Conservation (phyloP, 1,139 yeast genomes). For the Blastobotrys persicus region DNA sequence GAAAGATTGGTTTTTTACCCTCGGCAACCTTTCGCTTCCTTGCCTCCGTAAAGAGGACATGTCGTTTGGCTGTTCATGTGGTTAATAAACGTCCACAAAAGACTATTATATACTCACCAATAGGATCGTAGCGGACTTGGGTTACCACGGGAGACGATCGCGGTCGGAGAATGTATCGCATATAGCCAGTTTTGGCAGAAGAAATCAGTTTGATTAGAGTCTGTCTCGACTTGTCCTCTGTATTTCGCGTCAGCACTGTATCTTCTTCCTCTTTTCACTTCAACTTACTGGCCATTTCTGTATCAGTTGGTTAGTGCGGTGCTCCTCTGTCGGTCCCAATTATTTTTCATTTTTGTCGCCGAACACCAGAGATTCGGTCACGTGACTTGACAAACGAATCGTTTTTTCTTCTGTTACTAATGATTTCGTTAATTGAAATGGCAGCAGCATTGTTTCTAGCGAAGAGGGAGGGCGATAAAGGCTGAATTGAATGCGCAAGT, state of each 20-base stretch:
- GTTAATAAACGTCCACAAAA: slow-evolving; percentile 5
- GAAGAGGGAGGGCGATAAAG: no score
- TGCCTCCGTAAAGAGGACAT: slow-evolving; percentile 84
- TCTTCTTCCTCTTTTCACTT: background rate
- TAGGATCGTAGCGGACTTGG: slow-evolving; percentile 87
- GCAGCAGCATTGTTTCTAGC: no score
- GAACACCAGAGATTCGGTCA: background rate
- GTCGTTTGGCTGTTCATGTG: slow-evolving; percentile 52
- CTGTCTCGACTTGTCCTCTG: slow-evolving; percentile 28
- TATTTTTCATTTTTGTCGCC: slow-evolving; percentile 5
- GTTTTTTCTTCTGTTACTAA: no score
- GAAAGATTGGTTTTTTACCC: slow-evolving; percentile 37
- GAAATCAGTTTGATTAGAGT: slow-evolving; percentile 69
- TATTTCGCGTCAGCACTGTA: slow-evolving; percentile 4
- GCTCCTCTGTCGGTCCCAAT: background rate
- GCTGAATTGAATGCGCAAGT: no score
- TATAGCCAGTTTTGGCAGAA: slow-evolving; percentile 83
- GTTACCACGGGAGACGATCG: slow-evolving; percentile 76
- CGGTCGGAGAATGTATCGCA: slow-evolving; percentile 75
- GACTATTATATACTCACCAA: slow-evolving; percentile 42
- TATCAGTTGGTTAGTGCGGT: background rate
- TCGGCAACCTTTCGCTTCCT: slow-evolving; percentile 82
- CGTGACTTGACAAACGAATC: background rate
- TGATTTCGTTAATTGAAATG: no score
- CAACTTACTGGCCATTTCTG: slow-evolving; percentile 22